phyloP scores from a whole-genome alignment of 2,329 filamentous ascomycete genomes.

The Alternaria gaisen region DNA sequence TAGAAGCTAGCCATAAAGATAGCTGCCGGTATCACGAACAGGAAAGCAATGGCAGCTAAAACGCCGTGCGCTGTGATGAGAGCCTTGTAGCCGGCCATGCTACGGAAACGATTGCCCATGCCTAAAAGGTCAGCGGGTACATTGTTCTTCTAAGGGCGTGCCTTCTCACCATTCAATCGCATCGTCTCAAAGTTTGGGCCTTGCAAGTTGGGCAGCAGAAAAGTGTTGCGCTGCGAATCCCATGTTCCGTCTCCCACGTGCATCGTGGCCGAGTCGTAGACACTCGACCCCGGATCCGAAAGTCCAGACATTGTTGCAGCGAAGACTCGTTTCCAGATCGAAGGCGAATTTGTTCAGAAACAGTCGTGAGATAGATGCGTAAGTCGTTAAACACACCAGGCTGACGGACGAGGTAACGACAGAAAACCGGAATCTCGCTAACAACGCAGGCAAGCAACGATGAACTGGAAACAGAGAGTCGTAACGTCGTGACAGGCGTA shows the following conservation, averaged over 20 bases:
- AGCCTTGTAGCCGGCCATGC: conserved; percentile 72
- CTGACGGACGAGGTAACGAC: conserved; percentile 15
- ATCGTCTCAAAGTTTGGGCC: conserved; percentile 83
- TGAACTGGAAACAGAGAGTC: conserved; percentile 26
- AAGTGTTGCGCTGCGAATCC: conserved; percentile 79
- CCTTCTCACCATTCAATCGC: conserved; percentile 76
- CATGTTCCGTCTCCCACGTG: conserved; percentile 84
- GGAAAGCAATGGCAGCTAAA: conserved; percentile 75
- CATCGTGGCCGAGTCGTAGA: conserved; percentile 78
- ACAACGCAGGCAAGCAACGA: conserved; percentile 20
- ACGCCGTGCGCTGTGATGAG: conserved; percentile 77
- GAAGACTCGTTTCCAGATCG: neutral
- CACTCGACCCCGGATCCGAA: conserved; percentile 75
- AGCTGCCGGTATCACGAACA: conserved; percentile 76
- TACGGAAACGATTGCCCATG: conserved; percentile 82
- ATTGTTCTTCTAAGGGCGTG: neutral
- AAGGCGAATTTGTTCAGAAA: neutral
- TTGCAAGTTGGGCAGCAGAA: conserved; percentile 78
- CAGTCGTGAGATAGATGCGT: conserved; percentile 18
- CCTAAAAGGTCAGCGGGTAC: conserved; percentile 58
- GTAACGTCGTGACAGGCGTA: conserved; percentile 46
- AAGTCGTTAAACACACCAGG: conserved; percentile 14
- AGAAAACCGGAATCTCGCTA: conserved; percentile 14
- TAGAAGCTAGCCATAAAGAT: conserved; percentile 79
- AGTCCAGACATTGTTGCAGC: conserved; percentile 54